phyloP scores from a whole-genome alignment of 1,139 yeast species.

The Geotrichum europaeum region DNA sequence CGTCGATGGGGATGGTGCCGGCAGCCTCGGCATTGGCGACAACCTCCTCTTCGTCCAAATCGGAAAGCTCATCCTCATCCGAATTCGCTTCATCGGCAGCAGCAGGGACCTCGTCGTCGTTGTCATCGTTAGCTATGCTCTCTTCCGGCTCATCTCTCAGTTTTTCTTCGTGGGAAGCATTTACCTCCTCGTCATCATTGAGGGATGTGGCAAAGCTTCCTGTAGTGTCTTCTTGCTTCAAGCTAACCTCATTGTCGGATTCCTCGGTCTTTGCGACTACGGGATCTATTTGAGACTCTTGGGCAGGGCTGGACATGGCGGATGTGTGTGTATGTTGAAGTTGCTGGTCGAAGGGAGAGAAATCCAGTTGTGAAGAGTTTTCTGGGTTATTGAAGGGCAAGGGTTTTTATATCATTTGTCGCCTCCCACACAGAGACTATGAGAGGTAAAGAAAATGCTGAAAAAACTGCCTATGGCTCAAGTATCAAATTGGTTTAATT shows the following conservation, averaged over 20 bases:
- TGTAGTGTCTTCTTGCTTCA: neutral
- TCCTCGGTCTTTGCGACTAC: neutral
- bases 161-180: neutral
- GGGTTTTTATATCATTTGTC: conserved; percentile 10
- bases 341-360: neutral
- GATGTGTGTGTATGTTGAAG: neutral
- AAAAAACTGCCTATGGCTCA: too few relatives aligned
- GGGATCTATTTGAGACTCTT: neutral
- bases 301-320: neutral
- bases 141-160: neutral
- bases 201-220: neutral
- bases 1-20: conserved; percentile 33
- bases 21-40: conserved; percentile 23
- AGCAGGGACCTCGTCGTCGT: neutral
- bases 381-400: neutral
- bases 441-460: neutral
- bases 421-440: neutral
- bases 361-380: neutral
- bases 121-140: neutral
- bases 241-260: neutral
- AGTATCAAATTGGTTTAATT: too few relatives aligned
- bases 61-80: conserved; percentile 25
- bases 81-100: neutral
- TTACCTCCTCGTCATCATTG: neutral
- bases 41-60: conserved; percentile 37